A percentile compares a stretch with the other conserved stretches of the same genome.
Conservation (phyloP, 1,284 basidiomycete species). For the Leucoagaricus sp. region DNA sequence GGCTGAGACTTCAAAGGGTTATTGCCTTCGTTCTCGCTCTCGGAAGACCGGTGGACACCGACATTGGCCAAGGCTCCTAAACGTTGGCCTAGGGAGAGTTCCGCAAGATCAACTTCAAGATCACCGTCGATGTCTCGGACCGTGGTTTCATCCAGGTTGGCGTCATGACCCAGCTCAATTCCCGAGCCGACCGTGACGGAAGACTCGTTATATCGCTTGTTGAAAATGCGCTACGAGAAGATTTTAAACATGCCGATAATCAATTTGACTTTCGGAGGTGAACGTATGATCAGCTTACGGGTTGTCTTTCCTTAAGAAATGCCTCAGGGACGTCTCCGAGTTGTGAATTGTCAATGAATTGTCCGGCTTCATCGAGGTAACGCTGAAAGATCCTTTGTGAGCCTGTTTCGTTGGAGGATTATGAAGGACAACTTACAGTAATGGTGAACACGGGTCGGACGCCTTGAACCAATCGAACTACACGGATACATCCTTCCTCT, state of each 20-base stretch:
- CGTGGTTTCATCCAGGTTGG: slow-evolving; percentile 51
- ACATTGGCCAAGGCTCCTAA: slow-evolving; percentile 70
- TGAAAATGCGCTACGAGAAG: slow-evolving; percentile 17
- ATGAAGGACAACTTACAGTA: slow-evolving; percentile 46
- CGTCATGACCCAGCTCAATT: slow-evolving; percentile 59
- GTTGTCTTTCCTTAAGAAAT: slow-evolving; percentile 43
- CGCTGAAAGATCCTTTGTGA: slow-evolving; percentile 33
- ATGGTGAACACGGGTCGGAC: slow-evolving; percentile 69
- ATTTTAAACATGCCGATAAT: slow-evolving; percentile 2
- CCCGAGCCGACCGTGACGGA: slow-evolving; percentile 65
- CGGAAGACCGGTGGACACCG: slow-evolving; percentile 34
- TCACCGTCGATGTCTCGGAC: slow-evolving; percentile 60
- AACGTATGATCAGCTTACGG: slow-evolving; percentile 23
- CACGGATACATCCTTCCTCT: slow-evolving; percentile 48
- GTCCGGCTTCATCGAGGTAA: slow-evolving; percentile 56
- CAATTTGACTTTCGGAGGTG: slow-evolving; percentile 12
- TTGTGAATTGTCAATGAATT: slow-evolving; percentile 51
- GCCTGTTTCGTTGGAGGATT: not conserved
- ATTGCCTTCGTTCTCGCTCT: slow-evolving; percentile 47
- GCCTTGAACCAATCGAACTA: slow-evolving; percentile 66
- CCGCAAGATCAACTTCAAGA: slow-evolving; percentile 84
- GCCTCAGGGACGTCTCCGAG: slow-evolving; percentile 27
- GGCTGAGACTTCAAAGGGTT: slow-evolving; percentile 24
- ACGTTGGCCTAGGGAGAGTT: slow-evolving; percentile 87
- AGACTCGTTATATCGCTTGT: slow-evolving; percentile 69